Conservation (phyloP, 2,329 filamentous ascomycete genomes). For the Aspergillus ochraceoroseus region DNA sequence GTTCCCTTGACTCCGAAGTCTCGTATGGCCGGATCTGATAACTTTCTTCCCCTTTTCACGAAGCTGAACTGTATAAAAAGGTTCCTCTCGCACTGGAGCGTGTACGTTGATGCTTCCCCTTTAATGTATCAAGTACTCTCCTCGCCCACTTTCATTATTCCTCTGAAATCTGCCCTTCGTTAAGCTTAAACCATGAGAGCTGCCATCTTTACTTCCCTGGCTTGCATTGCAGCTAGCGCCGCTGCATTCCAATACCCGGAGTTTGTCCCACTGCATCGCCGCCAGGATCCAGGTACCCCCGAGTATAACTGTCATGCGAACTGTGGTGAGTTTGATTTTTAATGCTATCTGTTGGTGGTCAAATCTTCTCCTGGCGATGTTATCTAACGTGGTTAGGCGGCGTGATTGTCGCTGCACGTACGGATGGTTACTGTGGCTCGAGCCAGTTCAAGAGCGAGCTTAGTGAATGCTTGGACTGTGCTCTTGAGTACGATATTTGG, state of each 20-base stretch:
- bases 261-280: conserved; percentile 8
- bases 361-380: background rate
- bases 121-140: too few relatives aligned
- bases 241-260: conserved; percentile 4
- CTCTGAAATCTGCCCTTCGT: background rate
- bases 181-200: background rate
- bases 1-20: background rate
- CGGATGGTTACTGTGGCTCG: conserved; percentile 4
- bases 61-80: conserved; percentile 4
- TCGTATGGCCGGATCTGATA: background rate
- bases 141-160: background rate
- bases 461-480: conserved; percentile 5
- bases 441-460: conserved; percentile 2
- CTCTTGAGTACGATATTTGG: conserved; percentile 10
- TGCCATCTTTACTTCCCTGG: background rate
- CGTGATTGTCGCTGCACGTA: conserved; percentile 2
- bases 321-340: conserved; percentile 9
- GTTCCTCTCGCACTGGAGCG: background rate
- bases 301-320: conserved; percentile 11
- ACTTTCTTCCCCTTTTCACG: background rate
- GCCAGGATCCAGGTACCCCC: conserved; percentile 7
- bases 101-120: too few relatives aligned
- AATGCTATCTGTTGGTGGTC: too few relatives aligned
- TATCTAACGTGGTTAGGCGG: background rate
- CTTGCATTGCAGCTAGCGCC: conserved; percentile 2